These are phyloP conservation scores for Citrus reticulata DNA, from an alignment of 345 rosid species.

Conservation along the genomic window DNA sequence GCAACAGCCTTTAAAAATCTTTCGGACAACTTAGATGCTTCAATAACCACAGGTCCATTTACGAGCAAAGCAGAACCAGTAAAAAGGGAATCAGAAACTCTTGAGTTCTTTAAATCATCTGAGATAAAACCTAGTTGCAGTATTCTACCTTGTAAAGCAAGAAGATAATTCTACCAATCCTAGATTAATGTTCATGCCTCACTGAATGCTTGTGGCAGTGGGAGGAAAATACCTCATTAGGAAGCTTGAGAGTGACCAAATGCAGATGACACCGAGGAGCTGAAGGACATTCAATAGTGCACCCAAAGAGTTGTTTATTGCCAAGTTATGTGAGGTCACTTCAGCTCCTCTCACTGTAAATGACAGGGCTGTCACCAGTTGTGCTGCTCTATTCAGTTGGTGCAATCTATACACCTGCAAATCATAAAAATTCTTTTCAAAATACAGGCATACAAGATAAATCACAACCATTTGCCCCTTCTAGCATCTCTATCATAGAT, in stretches of 20 bases:
- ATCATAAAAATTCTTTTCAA: background rate
- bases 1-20: constrained; percentile 10
- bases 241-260: constrained; percentile 96
- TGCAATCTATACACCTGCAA: constrained; percentile 92
- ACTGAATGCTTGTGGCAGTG: constrained; percentile 24
- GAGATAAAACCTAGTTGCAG: constrained; percentile 11
- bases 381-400: constrained; percentile 94
- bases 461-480: background rate
- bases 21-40: constrained; percentile 10
- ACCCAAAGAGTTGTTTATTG: constrained; percentile 79
- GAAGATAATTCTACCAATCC: constrained; percentile 6
- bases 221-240: constrained; percentile 69
- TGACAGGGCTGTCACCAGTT: constrained; percentile 89
- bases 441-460: background rate
- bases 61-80: constrained; percentile 4
- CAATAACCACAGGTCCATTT: background rate
- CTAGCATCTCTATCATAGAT: background rate
- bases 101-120: background rate
- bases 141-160: background rate
- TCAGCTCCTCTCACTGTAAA: constrained; percentile 91
- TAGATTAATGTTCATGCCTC: constrained; percentile 12
- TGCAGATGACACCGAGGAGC: constrained; percentile 82
- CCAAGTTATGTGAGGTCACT: constrained; percentile 76
- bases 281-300: constrained; percentile 84
- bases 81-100: background rate